Evolutionary conservation across 2,329 filamentous ascomycete species (phyloP), one percentile per base, ranked within the genome.

Genomic region (Cordyceps cicadae): DNA sequence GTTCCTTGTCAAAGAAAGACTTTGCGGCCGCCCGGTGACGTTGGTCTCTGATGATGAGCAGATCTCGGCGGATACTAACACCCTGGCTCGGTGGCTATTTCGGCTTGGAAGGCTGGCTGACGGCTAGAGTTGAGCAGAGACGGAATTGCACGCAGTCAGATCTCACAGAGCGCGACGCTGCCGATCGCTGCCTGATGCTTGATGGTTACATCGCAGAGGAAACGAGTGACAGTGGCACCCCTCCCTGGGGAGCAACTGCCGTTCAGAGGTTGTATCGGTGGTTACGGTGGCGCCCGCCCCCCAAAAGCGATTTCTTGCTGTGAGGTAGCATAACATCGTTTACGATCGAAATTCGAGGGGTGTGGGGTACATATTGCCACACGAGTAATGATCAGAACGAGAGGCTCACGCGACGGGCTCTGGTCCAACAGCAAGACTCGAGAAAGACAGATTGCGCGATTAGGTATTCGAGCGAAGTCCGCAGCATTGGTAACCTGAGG

Each of bases 171-270:
- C 26, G 29, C 34, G 39, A 52, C 26, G 24, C 54, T 62, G 50
- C 45, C 50, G 61, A 64, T 61, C 53, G 45, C 61, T 62, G 63
- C 64, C 63, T 63, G 63, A 64, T 62, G 63, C 64, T 63, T 63
- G 63, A 64, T 66, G 65, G 67, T 68, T 68, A 69, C 67, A 69
- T 68, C 62, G 67, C 52, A 53, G 62, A 52, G 11, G 59, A 59
- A 26, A 65, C 64, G 57, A 58, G 59, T 56, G 58, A 63, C 62
- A 62, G 66, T 37, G 45, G 45, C 43, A 49, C 60, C 54, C 41
- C 60, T 56, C 54, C 53, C 53, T 50, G 26, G 29, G 45, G 32
- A 61, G 54, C 54, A 61, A 61, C 60, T 61, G 53, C 60, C 60
- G 60, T 53, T 39, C 37, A 49, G n/a, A 52, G 53, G 60, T 58